phyloP scores from a whole-genome alignment of 306 rosid genomes.

The Macrotyloma uniflorum region DNA sequence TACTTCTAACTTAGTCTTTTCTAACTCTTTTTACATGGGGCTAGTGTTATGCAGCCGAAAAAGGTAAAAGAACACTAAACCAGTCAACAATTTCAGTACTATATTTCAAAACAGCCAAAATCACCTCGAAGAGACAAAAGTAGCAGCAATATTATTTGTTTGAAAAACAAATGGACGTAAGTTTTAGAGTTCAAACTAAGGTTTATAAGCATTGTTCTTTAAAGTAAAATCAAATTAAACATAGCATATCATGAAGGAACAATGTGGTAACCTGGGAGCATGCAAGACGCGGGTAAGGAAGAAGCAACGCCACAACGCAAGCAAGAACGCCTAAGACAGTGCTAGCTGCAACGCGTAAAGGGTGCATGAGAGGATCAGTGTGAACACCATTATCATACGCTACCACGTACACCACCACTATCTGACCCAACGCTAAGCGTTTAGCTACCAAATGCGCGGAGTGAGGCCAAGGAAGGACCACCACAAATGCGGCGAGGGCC shows the following conservation, averaged over 20 bases:
- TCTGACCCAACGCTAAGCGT: constrained; percentile 68
- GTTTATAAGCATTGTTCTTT: neutral
- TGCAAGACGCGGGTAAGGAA: constrained; percentile 74
- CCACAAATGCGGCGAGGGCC: constrained; percentile 58
- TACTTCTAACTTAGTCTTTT: no score
- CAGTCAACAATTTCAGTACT: no score
- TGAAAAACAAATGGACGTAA: no score
- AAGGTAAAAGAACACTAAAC: no score
- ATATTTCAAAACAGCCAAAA: no score
- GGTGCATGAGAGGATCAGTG: constrained; percentile 56
- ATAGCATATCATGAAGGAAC: neutral
- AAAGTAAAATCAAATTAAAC: neutral
- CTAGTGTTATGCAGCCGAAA: no score
- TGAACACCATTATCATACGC: constrained; percentile 48
- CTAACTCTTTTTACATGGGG: no score
- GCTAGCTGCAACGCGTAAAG: constrained; percentile 57
- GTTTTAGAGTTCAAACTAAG: neutral
- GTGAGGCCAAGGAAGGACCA: constrained; percentile 52
- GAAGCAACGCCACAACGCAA: constrained; percentile 52
- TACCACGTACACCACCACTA: constrained; percentile 58
- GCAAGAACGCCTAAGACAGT: constrained; percentile 60
- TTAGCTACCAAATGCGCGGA: constrained; percentile 57
- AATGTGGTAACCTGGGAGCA: constrained; percentile 47
- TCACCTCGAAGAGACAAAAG: no score
- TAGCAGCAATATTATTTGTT: no score